These are phyloP conservation scores for Tulasnella sp. DNA, from an alignment of 768 basidiomycete genomes.

Conservation along the genomic window DNA sequence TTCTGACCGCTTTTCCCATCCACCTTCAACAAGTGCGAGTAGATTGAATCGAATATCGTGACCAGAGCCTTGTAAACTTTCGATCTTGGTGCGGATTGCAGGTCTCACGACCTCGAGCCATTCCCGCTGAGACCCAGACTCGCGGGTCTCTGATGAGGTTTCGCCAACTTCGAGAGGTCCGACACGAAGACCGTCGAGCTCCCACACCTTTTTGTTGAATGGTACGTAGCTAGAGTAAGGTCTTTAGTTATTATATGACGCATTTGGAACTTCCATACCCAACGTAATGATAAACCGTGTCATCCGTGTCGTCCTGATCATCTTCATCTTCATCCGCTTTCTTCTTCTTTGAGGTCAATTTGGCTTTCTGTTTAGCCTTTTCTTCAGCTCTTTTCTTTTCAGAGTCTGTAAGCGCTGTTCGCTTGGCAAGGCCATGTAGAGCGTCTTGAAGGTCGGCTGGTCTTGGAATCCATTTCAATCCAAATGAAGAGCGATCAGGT, in stretches of 20 bases:
- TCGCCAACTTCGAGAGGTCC: slow-evolving; percentile 56
- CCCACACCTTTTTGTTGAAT: slow-evolving; percentile 56
- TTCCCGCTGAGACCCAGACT: slow-evolving; percentile 15
- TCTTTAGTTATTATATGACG: not conserved
- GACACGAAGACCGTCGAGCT: slow-evolving; percentile 51
- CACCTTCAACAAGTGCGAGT: slow-evolving; percentile 46
- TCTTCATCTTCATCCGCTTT: slow-evolving; percentile 21
- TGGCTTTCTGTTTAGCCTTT: slow-evolving; percentile 26
- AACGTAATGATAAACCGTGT: slow-evolving; percentile 52
- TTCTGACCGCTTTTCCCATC: slow-evolving; percentile 38
- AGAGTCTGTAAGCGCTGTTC: slow-evolving; percentile 34
- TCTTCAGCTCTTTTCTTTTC: slow-evolving; percentile 25
- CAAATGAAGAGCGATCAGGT: not conserved
- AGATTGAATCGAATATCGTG: slow-evolving; percentile 47
- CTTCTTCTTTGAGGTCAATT: slow-evolving; percentile 20
- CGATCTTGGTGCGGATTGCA: slow-evolving; percentile 49
- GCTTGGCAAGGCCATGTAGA: slow-evolving; percentile 33
- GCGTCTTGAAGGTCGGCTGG: slow-evolving; percentile 48
- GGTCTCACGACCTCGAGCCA: slow-evolving; percentile 58
- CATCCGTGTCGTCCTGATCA: slow-evolving; percentile 23
- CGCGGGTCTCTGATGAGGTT: slow-evolving; percentile 20
- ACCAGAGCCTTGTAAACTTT: slow-evolving; percentile 25
- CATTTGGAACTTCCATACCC: slow-evolving; percentile 32
- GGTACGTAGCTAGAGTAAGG: slow-evolving; percentile 23
- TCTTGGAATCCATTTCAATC: slow-evolving; percentile 22